Conservation (phyloP, 2,329 filamentous ascomycete species). For the Penicillium occitanis region DNA sequence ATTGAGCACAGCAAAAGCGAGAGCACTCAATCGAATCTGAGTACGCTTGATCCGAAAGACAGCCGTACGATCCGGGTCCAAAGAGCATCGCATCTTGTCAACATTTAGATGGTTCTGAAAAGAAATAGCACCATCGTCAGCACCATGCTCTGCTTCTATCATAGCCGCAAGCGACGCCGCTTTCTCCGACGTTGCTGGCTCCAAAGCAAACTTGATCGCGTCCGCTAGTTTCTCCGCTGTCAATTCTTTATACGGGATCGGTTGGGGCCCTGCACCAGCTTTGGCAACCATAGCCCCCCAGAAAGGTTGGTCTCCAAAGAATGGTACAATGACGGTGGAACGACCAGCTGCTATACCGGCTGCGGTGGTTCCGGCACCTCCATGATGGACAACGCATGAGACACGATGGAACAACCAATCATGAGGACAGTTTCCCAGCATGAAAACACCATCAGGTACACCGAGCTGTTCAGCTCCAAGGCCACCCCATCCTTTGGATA, state of each 20-base stretch:
- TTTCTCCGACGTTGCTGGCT: constrained; percentile 59
- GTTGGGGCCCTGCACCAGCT: constrained; percentile 69
- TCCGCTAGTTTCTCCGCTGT: constrained; percentile 65
- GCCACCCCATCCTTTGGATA: constrained; percentile 87
- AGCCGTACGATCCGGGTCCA: constrained; percentile 67
- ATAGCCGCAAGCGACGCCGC: constrained; percentile 58
- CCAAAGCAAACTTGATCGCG: constrained; percentile 62
- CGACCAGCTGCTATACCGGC: constrained; percentile 78
- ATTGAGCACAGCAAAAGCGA: constrained; percentile 50
- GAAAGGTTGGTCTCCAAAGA: constrained; percentile 83
- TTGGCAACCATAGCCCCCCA: constrained; percentile 75
- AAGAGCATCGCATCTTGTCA: constrained; percentile 65
- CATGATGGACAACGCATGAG: constrained; percentile 80
- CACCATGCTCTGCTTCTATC: constrained; percentile 54
- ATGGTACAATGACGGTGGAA: constrained; percentile 80
- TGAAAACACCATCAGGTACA: constrained; percentile 74
- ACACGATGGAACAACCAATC: constrained; percentile 86
- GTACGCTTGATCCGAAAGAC: constrained; percentile 73
- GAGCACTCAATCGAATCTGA: constrained; percentile 65
- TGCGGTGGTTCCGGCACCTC: constrained; percentile 83
- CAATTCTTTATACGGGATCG: constrained; percentile 67
- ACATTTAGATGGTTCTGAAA: constrained; percentile 71
- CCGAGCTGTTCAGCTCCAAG: constrained; percentile 64
- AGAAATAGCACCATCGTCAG: constrained; percentile 63
- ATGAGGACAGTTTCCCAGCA: constrained; percentile 82